phyloP scores from a whole-genome alignment of 768 basidiomycete species.

The Hydnum rufescens region DNA sequence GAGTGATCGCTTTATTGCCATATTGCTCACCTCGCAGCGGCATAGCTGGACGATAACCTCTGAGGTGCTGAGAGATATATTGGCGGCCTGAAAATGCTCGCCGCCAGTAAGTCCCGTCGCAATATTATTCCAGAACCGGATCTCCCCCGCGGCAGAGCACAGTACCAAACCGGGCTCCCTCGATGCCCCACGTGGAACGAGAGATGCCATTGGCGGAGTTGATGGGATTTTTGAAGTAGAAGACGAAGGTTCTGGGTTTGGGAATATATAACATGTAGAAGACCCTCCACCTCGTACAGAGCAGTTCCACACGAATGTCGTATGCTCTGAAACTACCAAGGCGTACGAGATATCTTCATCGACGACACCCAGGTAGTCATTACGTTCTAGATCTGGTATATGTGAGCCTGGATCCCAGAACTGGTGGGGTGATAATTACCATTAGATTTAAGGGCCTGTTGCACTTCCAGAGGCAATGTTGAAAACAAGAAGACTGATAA shows the following conservation, averaged over 20 bases:
- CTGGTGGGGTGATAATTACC: background rate
- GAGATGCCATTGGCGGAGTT: constrained; percentile 2
- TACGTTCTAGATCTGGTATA: constrained; percentile 3
- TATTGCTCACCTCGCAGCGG: background rate
- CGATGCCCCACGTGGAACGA: constrained; percentile 4
- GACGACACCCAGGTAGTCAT: constrained; percentile 2
- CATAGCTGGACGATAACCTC: background rate
- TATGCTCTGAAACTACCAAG: background rate
- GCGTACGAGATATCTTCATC: constrained; percentile 4
- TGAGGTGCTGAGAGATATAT: background rate
- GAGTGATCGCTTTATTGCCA: background rate
- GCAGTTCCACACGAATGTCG: constrained; percentile 7
- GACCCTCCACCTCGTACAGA: background rate
- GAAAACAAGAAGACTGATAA: constrained; percentile 6
- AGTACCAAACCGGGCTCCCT: constrained; percentile 8
- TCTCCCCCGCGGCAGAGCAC: constrained; percentile 5
- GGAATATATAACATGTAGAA: constrained; percentile 10
- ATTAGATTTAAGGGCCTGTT: constrained; percentile 1
- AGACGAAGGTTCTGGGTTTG: constrained; percentile 2
- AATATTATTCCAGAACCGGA: constrained; percentile 9
- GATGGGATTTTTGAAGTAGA: background rate
- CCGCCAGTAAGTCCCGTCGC: constrained; percentile 6
- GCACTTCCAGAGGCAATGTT: constrained; percentile 5
- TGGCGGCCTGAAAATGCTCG: background rate
- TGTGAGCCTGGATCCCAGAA: background rate